These are phyloP conservation scores for Sordariomycetes sp. DNA, from an alignment of 2,329 filamentous ascomycete genomes.

Conservation along the genomic window DNA sequence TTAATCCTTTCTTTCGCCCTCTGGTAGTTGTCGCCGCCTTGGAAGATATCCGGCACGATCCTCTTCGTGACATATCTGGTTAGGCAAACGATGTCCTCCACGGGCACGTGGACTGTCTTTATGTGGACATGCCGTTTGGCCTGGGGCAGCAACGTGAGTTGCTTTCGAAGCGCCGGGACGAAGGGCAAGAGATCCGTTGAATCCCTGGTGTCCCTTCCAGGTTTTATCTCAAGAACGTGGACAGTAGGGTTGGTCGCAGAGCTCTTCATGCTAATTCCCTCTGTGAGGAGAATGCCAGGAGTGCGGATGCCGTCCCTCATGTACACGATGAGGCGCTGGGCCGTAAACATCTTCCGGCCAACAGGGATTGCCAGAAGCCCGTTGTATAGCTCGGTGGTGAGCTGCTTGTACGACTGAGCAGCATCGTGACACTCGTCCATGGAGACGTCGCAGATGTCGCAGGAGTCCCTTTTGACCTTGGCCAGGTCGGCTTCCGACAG, in stretches of 20 bases:
- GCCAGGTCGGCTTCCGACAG: slow-evolving; percentile 82
- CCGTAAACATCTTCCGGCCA: slow-evolving; percentile 65
- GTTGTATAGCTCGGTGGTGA: slow-evolving; percentile 72
- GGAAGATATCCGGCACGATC: slow-evolving; percentile 46
- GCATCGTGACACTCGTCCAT: slow-evolving; percentile 73
- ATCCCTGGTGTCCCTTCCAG: slow-evolving; percentile 54
- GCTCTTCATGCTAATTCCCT: slow-evolving; percentile 53
- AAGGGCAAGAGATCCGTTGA: slow-evolving; percentile 82
- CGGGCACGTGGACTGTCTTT: slow-evolving; percentile 54
- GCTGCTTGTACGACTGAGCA: slow-evolving; percentile 62
- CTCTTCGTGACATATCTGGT: slow-evolving; percentile 53
- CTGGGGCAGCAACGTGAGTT: slow-evolving; percentile 56
- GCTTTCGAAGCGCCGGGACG: slow-evolving; percentile 52
- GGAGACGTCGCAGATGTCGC: slow-evolving; percentile 66
- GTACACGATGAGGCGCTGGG: slow-evolving; percentile 70
- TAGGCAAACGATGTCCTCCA: slow-evolving; percentile 74
- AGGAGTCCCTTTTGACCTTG: slow-evolving; percentile 78
- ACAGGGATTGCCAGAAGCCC: slow-evolving; percentile 67
- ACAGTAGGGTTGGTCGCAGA: slow-evolving; percentile 49
- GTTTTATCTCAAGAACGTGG: slow-evolving; percentile 66
- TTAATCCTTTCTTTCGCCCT: slow-evolving; percentile 55
- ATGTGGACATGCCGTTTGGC: slow-evolving; percentile 53
- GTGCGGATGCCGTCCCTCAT: slow-evolving; percentile 74
- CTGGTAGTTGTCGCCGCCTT: slow-evolving; percentile 31
- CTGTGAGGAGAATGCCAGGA: slow-evolving; percentile 65